These are phyloP conservation scores for Zymoseptoria brevis DNA, from an alignment of 2,329 filamentous ascomycete species.

Conservation along the genomic window DNA sequence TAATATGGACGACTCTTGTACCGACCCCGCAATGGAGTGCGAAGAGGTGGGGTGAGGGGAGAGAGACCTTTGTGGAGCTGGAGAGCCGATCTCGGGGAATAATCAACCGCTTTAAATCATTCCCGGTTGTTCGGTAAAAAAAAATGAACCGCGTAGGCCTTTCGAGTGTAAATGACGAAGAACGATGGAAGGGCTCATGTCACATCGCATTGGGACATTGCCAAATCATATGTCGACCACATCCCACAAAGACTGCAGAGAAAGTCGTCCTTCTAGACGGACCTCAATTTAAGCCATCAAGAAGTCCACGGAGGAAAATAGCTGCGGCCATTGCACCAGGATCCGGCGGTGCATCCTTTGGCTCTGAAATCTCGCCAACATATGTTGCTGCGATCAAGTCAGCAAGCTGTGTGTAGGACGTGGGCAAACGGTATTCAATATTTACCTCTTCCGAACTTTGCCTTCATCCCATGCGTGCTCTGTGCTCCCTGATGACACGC, in stretches of 20 bases:
- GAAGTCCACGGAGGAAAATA: constrained; percentile 29
- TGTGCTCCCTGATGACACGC: constrained; percentile 28
- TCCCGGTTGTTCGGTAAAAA: not conserved
- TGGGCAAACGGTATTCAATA: not conserved
- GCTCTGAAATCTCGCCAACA: constrained; percentile 26
- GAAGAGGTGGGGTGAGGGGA: not conserved
- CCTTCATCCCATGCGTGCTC: constrained; percentile 30
- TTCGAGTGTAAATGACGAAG: not conserved
- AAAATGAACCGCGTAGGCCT: not conserved
- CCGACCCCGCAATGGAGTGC: not conserved
- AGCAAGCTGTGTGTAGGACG: not conserved
- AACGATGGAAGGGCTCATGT: no score
- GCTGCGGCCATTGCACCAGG: constrained; percentile 32
- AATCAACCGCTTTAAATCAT: not conserved
- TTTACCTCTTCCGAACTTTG: constrained; percentile 30
- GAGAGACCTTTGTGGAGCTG: not conserved
- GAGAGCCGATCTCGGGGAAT: not conserved
- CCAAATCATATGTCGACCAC: not conserved
- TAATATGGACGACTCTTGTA: not conserved
- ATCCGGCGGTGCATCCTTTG: constrained; percentile 27
- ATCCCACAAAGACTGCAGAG: not conserved
- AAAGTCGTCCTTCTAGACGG: not conserved
- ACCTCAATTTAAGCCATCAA: constrained; percentile 18
- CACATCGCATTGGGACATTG: not conserved
- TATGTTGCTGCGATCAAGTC: constrained; percentile 24